Evolutionary conservation across 805 yeast species (phyloP).

Genomic region (Wickerhamiella spandovensis): DNA sequence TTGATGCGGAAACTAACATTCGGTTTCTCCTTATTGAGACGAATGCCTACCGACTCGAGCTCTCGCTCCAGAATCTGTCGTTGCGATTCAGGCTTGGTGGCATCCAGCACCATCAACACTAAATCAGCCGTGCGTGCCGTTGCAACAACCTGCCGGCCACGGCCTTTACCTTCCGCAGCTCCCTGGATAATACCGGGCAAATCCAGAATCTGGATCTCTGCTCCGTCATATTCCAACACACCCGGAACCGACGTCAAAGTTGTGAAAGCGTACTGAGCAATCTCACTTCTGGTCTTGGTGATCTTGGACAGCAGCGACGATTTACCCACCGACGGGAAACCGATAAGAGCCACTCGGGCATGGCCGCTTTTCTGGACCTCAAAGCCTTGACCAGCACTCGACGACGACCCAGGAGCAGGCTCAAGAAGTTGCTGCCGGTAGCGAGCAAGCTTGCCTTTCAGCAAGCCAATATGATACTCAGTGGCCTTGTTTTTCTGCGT

Average conservation of each 20-base stretch:
- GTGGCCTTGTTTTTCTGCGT: slow-evolving; percentile 98
- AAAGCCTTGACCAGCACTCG: slow-evolving; percentile 71
- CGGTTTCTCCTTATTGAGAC: slow-evolving; percentile 72
- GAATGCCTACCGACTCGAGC: slow-evolving; percentile 84
- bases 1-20: slow-evolving; percentile 66
- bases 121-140: slow-evolving; percentile 92
- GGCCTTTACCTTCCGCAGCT: slow-evolving; percentile 92
- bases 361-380: slow-evolving; percentile 94
- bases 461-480: slow-evolving; percentile 86
- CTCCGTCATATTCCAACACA: slow-evolving; percentile 86
- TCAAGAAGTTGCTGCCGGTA: slow-evolving; percentile 83
- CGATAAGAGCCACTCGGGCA: slow-evolving; percentile 89
- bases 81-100: slow-evolving; percentile 87
- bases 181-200: slow-evolving; percentile 95
- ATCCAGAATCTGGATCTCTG: slow-evolving; percentile 95
- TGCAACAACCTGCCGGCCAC: slow-evolving; percentile 94
- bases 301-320: slow-evolving; percentile 80
- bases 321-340: slow-evolving; percentile 96
- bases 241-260: slow-evolving; percentile 96
- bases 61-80: slow-evolving; percentile 76
- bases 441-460: slow-evolving; percentile 89
- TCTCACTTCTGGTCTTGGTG: slow-evolving; percentile 86
- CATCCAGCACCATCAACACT: slow-evolving; percentile 86
- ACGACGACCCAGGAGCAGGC: slow-evolving; percentile 64
- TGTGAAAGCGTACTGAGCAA: slow-evolving; percentile 91